Evolutionary conservation across 2,329 filamentous ascomycete species (phyloP).

Genomic region (Fusarium goolgardi): DNA sequence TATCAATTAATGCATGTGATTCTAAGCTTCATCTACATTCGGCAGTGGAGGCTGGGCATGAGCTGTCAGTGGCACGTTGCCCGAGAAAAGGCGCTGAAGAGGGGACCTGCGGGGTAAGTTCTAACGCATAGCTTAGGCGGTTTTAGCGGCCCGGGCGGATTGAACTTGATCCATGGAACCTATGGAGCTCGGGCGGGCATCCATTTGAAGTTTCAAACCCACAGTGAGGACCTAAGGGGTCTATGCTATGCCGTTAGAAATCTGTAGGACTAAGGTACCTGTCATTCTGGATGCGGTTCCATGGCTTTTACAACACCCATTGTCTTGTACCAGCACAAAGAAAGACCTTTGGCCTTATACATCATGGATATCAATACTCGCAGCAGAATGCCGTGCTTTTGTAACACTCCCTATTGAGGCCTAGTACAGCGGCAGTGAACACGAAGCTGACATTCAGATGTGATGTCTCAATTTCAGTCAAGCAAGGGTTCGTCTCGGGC

Average conservation of each 20-base stretch:
- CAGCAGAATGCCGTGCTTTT: not conserved
- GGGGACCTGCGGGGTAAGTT: constrained; percentile 33
- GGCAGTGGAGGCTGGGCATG: constrained; percentile 7
- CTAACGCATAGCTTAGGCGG: constrained; percentile 3
- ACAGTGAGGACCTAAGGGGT: not conserved
- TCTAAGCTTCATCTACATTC: not conserved
- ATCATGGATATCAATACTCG: not conserved
- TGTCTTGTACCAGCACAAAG: not conserved
- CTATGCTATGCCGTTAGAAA: not conserved
- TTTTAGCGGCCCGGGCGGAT: constrained; percentile 2
- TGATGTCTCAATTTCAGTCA: not conserved
- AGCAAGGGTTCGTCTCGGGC: constrained; percentile 31
- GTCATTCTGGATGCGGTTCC: not conserved
- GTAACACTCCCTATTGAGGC: not conserved
- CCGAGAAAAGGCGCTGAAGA: constrained; percentile 12
- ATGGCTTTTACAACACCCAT: not conserved
- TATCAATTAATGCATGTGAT: constrained; percentile 28
- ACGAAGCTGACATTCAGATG: constrained; percentile 8
- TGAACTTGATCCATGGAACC: not conserved
- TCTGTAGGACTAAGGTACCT: not conserved
- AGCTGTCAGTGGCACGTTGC: constrained; percentile 1
- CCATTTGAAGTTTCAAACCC: not conserved
- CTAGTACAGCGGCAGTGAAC: constrained; percentile 12
- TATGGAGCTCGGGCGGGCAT: not conserved
- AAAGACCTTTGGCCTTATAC: not conserved